Conservation (phyloP, 75 land plant genomes). For the Pinus tabuliformis region DNA sequence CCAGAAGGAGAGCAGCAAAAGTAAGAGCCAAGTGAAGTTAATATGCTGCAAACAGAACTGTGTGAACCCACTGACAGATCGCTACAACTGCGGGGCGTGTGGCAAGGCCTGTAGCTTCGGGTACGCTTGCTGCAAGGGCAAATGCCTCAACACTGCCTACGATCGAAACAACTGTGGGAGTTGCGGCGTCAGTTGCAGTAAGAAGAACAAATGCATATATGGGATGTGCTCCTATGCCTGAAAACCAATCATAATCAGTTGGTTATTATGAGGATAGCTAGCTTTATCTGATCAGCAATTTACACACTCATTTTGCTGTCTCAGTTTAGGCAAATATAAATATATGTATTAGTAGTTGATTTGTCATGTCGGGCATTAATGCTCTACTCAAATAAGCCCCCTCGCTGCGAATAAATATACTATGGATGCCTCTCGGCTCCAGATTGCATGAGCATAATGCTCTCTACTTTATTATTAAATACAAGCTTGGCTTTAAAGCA, state of each 20-base stretch:
- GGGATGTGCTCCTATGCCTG: conserved; percentile 30
- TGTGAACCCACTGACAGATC: conserved; percentile 26
- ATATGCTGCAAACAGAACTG: conserved; percentile 34
- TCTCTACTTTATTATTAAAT: too few relatives aligned
- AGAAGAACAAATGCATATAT: conserved; percentile 16
- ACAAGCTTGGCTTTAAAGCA: too few relatives aligned
- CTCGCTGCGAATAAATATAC: too few relatives aligned
- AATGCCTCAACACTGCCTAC: conserved; percentile 16
- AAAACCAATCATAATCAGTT: not conserved
- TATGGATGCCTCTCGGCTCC: too few relatives aligned
- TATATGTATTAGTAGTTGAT: too few relatives aligned
- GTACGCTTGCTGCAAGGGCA: conserved; percentile 31
- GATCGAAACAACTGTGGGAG: conserved; percentile 31
- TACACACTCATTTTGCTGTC: not conserved
- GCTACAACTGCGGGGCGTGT: conserved; percentile 35
- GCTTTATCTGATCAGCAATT: not conserved
- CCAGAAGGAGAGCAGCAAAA: not conserved
- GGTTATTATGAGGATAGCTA: not conserved
- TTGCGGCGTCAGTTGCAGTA: conserved; percentile 19
- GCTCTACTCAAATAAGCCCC: too few relatives aligned
- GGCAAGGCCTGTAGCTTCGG: conserved; percentile 22
- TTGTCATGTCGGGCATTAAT: too few relatives aligned
- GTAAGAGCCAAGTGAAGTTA: not conserved
- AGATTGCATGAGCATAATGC: too few relatives aligned
- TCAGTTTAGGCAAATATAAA: not conserved